Conservation (phyloP, 306 rosid species). For the Quercus glauca region DNA sequence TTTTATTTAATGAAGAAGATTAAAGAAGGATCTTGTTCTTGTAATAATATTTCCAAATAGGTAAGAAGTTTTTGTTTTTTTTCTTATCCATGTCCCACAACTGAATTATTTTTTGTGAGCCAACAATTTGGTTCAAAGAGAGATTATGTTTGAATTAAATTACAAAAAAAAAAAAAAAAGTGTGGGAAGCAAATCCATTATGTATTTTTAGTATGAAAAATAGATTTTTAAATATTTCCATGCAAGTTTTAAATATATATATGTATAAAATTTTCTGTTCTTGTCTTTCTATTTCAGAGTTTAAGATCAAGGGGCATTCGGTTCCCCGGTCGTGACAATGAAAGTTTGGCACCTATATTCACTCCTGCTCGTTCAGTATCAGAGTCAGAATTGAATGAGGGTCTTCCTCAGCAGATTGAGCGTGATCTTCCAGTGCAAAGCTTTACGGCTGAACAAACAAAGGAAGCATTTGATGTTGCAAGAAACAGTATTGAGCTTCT, state of each 20-base stretch:
- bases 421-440: slow-evolving; percentile 47
- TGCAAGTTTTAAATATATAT: neutral
- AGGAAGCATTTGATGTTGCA: slow-evolving; percentile 94
- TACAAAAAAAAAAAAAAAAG: neutral
- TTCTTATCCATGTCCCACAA: neutral
- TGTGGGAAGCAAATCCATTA: neutral
- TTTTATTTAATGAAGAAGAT: too few species aligned
- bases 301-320: slow-evolving; percentile 86
- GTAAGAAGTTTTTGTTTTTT: neutral
- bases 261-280: neutral
- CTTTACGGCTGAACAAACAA: slow-evolving; percentile 75
- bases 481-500: slow-evolving; percentile 96
- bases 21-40: neutral
- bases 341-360: slow-evolving; percentile 93
- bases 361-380: slow-evolving; percentile 77
- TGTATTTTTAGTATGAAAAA: neutral
- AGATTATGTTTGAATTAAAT: neutral
- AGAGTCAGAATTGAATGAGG: slow-evolving; percentile 49
- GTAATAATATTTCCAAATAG: neutral
- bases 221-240: neutral
- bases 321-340: slow-evolving; percentile 96
- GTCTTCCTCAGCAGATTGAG: slow-evolving; percentile 48
- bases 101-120: neutral
- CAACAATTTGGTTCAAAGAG: neutral
- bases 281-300: slow-evolving; percentile 56